Base-by-base conservation (phyloP, 192 early-diverging fungal species). In the Coemansia sp. region DNA sequence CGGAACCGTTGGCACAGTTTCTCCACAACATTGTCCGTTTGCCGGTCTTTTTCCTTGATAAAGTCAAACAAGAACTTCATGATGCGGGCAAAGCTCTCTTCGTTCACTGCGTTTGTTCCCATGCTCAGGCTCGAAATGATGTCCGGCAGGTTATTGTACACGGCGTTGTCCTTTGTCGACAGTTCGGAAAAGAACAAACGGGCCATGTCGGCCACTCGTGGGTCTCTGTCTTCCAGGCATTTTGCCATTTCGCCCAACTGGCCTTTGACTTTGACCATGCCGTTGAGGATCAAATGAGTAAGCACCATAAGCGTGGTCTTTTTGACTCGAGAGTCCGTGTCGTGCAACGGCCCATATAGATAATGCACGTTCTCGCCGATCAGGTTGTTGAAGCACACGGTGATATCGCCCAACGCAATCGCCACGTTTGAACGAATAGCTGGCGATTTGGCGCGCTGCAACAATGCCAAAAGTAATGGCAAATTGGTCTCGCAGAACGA, bases 251-350 rank as follows among this genome's bases (percentile, higher is more conserved):
- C 95, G 67, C 92, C 91, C 49, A 98, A 84, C 67, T 99, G 95
- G 9, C 96, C 98, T 73, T 98, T 99, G 38, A 96, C 96, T 70
- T 99, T 99, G 72, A 99, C 89, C 95, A 98, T 97, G 22, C 96
- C 96, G 72, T 99, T 99, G 49, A 99, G 82, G 47, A 98, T 94
- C 76, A 99, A 78, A 70, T 97, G 95, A 0, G 96, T 96, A 43
- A 99, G 74, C 11, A 99, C 98, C 98, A 99, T 99, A 43, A 99
- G 87, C 45, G 95, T 89, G 72, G 96, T 98, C 79, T 95, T 96
- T 73, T 95, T 94, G 37, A 97, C 95, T 8, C 85, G 71, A 2
- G 72, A 71, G 66, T 97, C 92, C 0, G 76, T 61, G 70, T 99
- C 97, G 15, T 85, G 79, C 32, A 99, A 84, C 11, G 94, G 91